These are phyloP conservation scores for Penicillium psychrosexuale DNA, from an alignment of 2,329 filamentous ascomycete species.

Conservation along the genomic window DNA sequence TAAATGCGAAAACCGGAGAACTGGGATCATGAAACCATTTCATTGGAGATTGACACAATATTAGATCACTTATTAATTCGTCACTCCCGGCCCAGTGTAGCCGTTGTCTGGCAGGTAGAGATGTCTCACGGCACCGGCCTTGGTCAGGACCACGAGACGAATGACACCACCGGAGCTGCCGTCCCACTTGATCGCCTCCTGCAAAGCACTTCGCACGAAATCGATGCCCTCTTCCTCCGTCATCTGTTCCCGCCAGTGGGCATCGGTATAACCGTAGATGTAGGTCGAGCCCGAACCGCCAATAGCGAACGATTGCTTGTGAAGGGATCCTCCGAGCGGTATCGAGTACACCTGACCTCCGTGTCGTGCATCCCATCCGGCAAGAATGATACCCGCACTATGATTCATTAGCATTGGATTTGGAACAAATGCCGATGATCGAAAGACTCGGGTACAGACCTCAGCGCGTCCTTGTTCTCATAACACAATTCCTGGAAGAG, in stretches of 20 bases:
- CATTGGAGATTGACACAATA: constrained; percentile 16
- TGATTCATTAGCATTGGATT: not conserved
- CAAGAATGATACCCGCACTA: constrained; percentile 95
- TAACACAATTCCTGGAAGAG: constrained; percentile 99
- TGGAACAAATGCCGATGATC: not conserved
- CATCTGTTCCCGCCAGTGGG: constrained; percentile 94
- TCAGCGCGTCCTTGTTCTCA: constrained; percentile 89
- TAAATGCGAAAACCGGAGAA: not conserved
- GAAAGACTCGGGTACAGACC: constrained; percentile 53
- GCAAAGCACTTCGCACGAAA: constrained; percentile 87
- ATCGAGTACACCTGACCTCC: constrained; percentile 98
- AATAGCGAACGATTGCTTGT: constrained; percentile 96
- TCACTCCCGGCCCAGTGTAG: constrained; percentile 70
- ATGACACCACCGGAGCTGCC: constrained; percentile 98
- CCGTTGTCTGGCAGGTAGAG: constrained; percentile 90
- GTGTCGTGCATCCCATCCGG: constrained; percentile 93
- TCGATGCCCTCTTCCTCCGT: constrained; percentile 82
- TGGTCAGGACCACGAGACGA: constrained; percentile 92
- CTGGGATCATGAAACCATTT: constrained; percentile 16
- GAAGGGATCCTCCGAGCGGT: constrained; percentile 89
- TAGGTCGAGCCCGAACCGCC: constrained; percentile 97
- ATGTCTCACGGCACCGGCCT: constrained; percentile 84
- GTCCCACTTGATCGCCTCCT: constrained; percentile 99
- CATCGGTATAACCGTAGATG: constrained; percentile 98
- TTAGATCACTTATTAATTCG: constrained; percentile 31